Conservation (phyloP, 2,329 filamentous ascomycete genomes). For the Ascosphaera acerosa region DNA sequence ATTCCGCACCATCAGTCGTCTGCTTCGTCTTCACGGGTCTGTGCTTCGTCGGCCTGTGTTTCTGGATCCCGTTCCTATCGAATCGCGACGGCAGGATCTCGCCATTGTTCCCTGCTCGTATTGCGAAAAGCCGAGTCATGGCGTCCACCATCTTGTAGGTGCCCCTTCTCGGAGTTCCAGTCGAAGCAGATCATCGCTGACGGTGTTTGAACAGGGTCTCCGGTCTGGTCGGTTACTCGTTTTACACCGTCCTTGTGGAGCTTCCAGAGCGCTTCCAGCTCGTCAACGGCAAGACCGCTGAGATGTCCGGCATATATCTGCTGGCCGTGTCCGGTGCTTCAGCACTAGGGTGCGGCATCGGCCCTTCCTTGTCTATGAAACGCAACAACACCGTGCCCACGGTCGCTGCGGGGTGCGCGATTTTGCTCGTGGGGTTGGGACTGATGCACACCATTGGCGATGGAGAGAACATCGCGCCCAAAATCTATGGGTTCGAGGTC, state of each 20-base stretch:
- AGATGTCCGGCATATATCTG: conserved; percentile 6
- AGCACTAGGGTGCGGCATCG: conserved; percentile 8
- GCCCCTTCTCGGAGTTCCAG: conserved; percentile 9
- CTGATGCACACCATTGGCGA: conserved; percentile 9
- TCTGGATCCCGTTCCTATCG: conserved; percentile 11
- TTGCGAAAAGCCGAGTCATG: conserved; percentile 12
- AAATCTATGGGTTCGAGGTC: conserved; percentile 13
- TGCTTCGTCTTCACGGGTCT: conserved; percentile 3
- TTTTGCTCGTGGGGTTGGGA: conserved; percentile 14
- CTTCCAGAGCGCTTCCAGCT: conserved; percentile 8
- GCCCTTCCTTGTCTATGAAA: conserved; percentile 10
- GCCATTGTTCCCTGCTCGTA: conserved; percentile 15
- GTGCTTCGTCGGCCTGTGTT: conserved; percentile 2
- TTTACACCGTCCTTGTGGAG: conserved; percentile 6
- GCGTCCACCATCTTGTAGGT: conserved; percentile 14
- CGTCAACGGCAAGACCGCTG: conserved; percentile 6
- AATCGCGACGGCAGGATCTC: conserved; percentile 7
- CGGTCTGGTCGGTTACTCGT: conserved; percentile 8
- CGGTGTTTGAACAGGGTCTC: conserved; percentile 1
- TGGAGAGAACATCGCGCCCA: conserved; percentile 4
- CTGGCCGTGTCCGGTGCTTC: conserved; percentile 6
- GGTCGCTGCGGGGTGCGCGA: conserved; percentile 8
- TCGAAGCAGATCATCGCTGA: conserved; percentile 7
- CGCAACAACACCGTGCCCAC: conserved; percentile 12
- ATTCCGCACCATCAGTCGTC: conserved; percentile 3